Evolutionary conservation across 2,329 filamentous ascomycete genomes (phyloP), one percentile per base, ranked within the genome.

Genomic region (Alternaria consortialis): DNA sequence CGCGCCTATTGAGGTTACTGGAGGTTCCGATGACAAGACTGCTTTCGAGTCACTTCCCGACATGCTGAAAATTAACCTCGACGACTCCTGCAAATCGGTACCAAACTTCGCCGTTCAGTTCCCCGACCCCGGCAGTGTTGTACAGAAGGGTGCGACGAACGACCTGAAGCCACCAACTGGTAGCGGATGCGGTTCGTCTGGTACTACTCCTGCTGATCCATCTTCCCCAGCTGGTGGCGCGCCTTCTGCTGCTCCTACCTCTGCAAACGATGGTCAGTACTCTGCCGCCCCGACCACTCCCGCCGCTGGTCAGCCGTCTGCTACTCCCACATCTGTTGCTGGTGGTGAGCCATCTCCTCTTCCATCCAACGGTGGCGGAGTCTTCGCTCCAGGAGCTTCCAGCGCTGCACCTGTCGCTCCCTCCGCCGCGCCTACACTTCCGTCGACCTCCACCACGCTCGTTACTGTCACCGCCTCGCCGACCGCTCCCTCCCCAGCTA

Each of bases 61-160:
- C 56, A 89, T 95, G 86, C 87, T 93, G 42, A 82, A 89, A 1
- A 89, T 90, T 66, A 95, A 95, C 80, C 81, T 93, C 61, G 71
- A 39, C n/a, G 83, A 47, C 9, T 56, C 53, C 12, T 93, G 90
- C 79, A 78, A 65, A 1, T 90, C 86, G 12, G 72, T 69, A 0
- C 84, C 88, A 44, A 77, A 77, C 43, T 74, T 77, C 1, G 87
- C 91, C 62, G 81, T 89, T 60, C 75, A 83, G 27, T 94, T 90
- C 80, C 89, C 90, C 4, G 82, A 90, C 71, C 86, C 91, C 0
- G 92, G 92, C 53, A 60, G 80, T 1, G 85, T 83, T 2, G 81
- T 88, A 4, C 84, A 89, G 56, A 79, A 78, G 11, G 79, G 65
- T 36, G 44, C 43, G 13, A 60, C 61, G 29, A 62, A 62, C 43